phyloP scores from a whole-genome alignment of 2,329 filamentous ascomycete genomes.

The Gaeumannomyces sp. region DNA sequence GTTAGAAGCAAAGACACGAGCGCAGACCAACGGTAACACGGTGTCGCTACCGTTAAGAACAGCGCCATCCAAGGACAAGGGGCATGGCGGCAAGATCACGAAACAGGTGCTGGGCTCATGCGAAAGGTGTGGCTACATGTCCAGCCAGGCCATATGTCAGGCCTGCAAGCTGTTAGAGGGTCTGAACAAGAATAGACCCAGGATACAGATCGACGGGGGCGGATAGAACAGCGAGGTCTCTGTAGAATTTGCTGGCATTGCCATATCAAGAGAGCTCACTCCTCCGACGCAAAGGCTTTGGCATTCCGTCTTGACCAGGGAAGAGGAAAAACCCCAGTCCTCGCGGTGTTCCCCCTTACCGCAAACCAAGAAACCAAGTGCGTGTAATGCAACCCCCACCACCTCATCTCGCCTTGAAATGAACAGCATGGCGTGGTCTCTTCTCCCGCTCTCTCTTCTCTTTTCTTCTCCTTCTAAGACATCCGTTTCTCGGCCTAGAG shows the following conservation, averaged over 20 bases:
- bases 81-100: constrained; percentile 28
- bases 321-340: neutral
- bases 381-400: neutral
- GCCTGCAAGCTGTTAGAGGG: constrained; percentile 86
- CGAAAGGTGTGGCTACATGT: constrained; percentile 86
- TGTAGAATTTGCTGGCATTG: neutral
- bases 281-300: neutral
- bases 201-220: constrained; percentile 39
- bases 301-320: neutral
- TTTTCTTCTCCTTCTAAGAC: constrained; percentile 10
- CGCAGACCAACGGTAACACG: constrained; percentile 19
- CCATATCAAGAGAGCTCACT: neutral
- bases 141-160: constrained; percentile 89
- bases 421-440: constrained; percentile 25
- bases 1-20: constrained; percentile 29
- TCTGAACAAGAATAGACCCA: constrained; percentile 71
- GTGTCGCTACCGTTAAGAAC: constrained; percentile 20
- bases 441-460: neutral
- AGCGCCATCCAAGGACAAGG: constrained; percentile 12
- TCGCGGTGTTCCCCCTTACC: neutral
- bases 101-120: constrained; percentile 77
- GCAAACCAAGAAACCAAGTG: neutral
- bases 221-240: constrained; percentile 25
- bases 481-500: constrained; percentile 48
- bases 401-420: neutral